These are phyloP conservation scores for Boletus tomentosulus DNA, from an alignment of 768 basidiomycete genomes.

Conservation along the genomic window DNA sequence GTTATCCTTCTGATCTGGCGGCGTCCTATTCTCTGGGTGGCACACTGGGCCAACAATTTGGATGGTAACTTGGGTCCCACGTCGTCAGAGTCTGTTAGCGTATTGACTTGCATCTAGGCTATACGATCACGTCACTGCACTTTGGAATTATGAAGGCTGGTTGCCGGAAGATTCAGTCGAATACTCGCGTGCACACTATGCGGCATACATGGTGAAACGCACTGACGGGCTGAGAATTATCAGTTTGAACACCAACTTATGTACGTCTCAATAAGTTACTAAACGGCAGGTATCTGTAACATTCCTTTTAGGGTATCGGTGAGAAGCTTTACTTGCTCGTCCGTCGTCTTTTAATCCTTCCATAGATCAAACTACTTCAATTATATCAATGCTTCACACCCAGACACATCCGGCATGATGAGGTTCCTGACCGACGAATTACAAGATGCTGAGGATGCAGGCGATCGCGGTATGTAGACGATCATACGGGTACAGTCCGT, in stretches of 20 bases:
- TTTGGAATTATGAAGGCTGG: conserved; percentile 74
- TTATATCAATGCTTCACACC: conserved; percentile 67
- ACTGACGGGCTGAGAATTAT: conserved; percentile 66
- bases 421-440: conserved; percentile 75
- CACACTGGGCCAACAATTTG: conserved; percentile 53
- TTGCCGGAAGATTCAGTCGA: conserved; percentile 52
- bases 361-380: conserved; percentile 66
- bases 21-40: conserved; percentile 57
- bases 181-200: conserved; percentile 63
- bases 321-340: conserved; percentile 4
- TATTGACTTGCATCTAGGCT: conserved; percentile 44
- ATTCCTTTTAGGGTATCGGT: conserved; percentile 31
- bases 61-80: conserved; percentile 44
- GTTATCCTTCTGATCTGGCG: conserved; percentile 54
- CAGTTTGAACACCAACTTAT: conserved; percentile 73
- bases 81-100: background rate
- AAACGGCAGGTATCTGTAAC: background rate
- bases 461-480: conserved; percentile 55
- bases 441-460: conserved; percentile 72
- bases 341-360: conserved; percentile 1
- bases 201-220: conserved; percentile 67
- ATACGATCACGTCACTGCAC: conserved; percentile 66
- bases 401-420: conserved; percentile 73
- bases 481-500: background rate
- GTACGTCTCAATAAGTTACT: conserved; percentile 37